These are phyloP conservation scores for Globisporangium spiculum DNA, from an alignment of 352 stramenopile species.

Conservation along the genomic window DNA sequence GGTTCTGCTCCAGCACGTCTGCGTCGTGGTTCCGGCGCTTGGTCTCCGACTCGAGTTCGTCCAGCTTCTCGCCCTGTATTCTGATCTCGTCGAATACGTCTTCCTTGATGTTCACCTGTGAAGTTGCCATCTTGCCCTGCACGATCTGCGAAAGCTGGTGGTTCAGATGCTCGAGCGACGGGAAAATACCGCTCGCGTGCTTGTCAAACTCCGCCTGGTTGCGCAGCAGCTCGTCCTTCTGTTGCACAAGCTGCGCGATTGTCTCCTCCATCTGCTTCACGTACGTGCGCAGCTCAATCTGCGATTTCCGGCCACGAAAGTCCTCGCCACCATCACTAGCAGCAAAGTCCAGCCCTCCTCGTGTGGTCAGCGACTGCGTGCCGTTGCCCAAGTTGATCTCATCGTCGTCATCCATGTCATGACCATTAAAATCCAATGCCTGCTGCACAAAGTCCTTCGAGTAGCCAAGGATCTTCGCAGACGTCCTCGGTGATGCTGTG, in stretches of 20 bases:
- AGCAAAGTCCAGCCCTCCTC: conserved; percentile 16
- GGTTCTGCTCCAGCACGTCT: conserved; percentile 74
- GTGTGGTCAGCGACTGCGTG: conserved; percentile 14
- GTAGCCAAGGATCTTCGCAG: conserved; percentile 56
- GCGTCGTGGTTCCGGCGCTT: conserved; percentile 70
- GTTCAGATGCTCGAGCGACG: conserved; percentile 74
- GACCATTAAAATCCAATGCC: conserved; percentile 62
- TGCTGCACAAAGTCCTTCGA: conserved; percentile 78
- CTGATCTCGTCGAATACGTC: conserved; percentile 72
- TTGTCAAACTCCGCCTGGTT: conserved; percentile 84
- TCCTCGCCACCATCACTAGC: conserved; percentile 24
- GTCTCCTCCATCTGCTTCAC: conserved; percentile 82
- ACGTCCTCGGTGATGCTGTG: conserved; percentile 39
- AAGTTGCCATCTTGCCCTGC: conserved; percentile 56
- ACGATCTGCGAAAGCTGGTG: conserved; percentile 77
- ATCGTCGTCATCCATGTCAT: conserved; percentile 46
- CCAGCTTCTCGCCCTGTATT: conserved; percentile 67
- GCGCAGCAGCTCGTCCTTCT: conserved; percentile 69
- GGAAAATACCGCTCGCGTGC: conserved; percentile 81
- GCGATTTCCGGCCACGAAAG: conserved; percentile 26
- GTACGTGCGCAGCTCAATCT: conserved; percentile 60
- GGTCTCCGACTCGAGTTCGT: conserved; percentile 67
- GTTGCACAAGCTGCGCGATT: conserved; percentile 70
- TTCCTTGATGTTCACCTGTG: conserved; percentile 52
- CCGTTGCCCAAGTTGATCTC: conserved; percentile 11